A percentile compares a stretch with the other conserved stretches of the same genome.
These are phyloP conservation scores for Nicotiana tomentosiformis DNA, from an alignment of 257 asterid species.

Conservation along the genomic window DNA sequence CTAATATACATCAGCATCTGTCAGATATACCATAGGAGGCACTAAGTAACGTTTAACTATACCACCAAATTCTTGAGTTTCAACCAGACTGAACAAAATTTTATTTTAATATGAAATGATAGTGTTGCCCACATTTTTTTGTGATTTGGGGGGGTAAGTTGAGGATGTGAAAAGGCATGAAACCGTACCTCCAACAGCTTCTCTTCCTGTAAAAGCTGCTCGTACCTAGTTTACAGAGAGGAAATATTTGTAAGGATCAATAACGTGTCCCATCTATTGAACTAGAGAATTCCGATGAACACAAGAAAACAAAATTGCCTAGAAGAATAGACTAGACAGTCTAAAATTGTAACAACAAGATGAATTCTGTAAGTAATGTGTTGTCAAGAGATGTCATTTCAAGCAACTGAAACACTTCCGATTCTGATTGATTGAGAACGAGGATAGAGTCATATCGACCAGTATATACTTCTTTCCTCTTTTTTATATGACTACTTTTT, in stretches of 20 bases:
- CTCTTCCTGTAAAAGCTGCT: conserved; percentile 76
- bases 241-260: not conserved
- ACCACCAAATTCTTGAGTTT: conserved; percentile 6
- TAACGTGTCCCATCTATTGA: not conserved
- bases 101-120: not conserved
- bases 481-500: not conserved
- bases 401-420: not conserved
- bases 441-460: not conserved
- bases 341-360: not conserved
- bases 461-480: not conserved
- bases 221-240: conserved; percentile 43
- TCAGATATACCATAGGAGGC: not conserved
- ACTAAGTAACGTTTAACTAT: not conserved
- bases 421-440: not conserved
- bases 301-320: not conserved
- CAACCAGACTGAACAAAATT: not conserved
- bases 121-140: not conserved
- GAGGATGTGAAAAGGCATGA: not conserved
- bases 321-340: not conserved
- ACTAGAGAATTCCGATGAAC: not conserved
- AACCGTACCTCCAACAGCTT: conserved; percentile 78
- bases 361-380: not conserved
- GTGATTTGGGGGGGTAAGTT: no score
- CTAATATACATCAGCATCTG: not conserved
- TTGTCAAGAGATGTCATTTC: not conserved